Conservation (phyloP, 176 grass and related monocot species). For the Tillandsia leiboldiana region DNA sequence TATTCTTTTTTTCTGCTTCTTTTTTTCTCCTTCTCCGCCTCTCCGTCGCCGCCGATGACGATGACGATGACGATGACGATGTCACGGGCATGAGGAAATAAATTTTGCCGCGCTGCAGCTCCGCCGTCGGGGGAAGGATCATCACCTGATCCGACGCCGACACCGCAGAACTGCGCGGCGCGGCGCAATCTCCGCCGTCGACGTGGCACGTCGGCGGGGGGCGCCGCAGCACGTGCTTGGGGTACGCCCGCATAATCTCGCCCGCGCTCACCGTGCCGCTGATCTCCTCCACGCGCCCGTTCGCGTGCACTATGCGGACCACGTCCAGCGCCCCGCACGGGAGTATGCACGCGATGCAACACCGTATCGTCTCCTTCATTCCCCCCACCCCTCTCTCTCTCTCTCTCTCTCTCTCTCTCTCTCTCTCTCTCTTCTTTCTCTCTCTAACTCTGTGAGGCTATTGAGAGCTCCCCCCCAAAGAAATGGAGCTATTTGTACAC, state of each 20-base stretch:
- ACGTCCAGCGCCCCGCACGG: constrained; percentile 95
- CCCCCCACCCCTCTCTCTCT: background rate
- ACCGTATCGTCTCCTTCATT: constrained; percentile 64
- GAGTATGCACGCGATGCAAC: constrained; percentile 98
- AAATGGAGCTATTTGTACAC: too few species aligned
- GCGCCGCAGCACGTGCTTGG: constrained; percentile 77
- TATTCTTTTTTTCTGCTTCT: constrained; percentile 14
- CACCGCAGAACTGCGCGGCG: constrained; percentile 6
- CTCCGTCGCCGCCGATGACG: background rate
- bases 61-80: constrained; percentile 22
- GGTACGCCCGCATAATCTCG: constrained; percentile 86
- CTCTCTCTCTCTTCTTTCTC: too few species aligned
- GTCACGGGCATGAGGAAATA: constrained; percentile 84
- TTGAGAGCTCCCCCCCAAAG: too few species aligned
- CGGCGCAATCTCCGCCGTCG: constrained; percentile 30
- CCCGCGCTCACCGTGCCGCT: constrained; percentile 58
- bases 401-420: background rate
- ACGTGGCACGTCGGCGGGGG: constrained; percentile 41
- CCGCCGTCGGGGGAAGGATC: constrained; percentile 74
- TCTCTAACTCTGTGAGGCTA: too few species aligned
- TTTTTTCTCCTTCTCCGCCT: constrained; percentile 56
- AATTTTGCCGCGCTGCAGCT: constrained; percentile 89
- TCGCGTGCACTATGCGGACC: constrained; percentile 93
- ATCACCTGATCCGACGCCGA: constrained; percentile 13
- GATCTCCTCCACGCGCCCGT: constrained; percentile 90